These are phyloP conservation scores for Daldinia loculata DNA, from an alignment of 495 filamentous ascomycete genomes.

Conservation along the genomic window DNA sequence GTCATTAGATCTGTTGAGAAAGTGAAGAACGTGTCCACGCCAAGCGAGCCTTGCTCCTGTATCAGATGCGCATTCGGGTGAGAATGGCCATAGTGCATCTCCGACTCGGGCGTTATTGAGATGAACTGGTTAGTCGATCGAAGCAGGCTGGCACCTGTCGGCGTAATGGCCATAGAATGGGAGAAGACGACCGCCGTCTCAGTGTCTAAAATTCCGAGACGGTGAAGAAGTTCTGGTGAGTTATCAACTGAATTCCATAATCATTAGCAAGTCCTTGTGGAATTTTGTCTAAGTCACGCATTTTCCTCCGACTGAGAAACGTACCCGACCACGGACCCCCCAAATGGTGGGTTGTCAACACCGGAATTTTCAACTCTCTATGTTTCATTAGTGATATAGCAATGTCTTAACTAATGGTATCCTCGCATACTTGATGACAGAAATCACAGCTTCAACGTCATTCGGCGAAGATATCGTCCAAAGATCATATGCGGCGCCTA, in stretches of 20 bases:
- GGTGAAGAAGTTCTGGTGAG: constrained; percentile 46
- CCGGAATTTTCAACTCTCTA: constrained; percentile 45
- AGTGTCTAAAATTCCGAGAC: constrained; percentile 46
- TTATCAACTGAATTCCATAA: constrained; percentile 34
- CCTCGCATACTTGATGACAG: constrained; percentile 33
- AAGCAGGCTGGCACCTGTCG: constrained; percentile 41
- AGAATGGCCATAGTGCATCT: constrained; percentile 50
- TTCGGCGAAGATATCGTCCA: constrained; percentile 39
- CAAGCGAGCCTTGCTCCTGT: constrained; percentile 49
- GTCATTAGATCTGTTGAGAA: constrained; percentile 49
- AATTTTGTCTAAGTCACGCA: background rate
- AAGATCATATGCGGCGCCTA: constrained; percentile 53
- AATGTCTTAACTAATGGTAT: background rate
- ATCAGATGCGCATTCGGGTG: constrained; percentile 45
- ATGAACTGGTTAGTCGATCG: constrained; percentile 49
- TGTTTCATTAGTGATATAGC: background rate
- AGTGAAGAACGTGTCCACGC: constrained; percentile 50
- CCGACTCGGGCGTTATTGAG: constrained; percentile 54
- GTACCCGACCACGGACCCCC: constrained; percentile 40
- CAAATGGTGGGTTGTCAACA: constrained; percentile 49
- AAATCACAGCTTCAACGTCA: constrained; percentile 42
- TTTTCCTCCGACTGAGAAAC: background rate
- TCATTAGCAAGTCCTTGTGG: background rate
- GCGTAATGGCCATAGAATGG: constrained; percentile 49
- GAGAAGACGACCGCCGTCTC: constrained; percentile 54